A percentile compares a stretch with the other conserved stretches of the same genome.
Conservation (phyloP, 108 stramenopile genomes). For the Ochromonas danica region DNA sequence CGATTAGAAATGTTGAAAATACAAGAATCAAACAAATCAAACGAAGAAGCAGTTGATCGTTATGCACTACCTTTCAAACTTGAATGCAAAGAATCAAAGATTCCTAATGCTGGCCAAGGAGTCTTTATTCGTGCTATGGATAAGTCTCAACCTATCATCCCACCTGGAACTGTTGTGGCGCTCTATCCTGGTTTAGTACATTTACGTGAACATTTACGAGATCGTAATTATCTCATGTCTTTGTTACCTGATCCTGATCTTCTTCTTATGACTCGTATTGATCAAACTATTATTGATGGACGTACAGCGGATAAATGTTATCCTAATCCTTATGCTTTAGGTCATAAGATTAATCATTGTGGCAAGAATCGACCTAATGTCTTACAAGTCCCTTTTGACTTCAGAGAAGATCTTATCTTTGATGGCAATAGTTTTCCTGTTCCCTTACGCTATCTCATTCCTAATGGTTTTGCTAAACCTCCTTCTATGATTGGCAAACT, state of each 20-base stretch:
- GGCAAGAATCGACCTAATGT: not conserved
- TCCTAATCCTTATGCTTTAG: constrained; percentile 1
- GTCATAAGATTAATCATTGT: constrained; percentile 11
- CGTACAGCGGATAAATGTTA: not conserved
- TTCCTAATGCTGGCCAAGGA: not conserved
- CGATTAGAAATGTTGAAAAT: no score
- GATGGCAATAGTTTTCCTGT: not conserved
- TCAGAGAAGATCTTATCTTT: not conserved
- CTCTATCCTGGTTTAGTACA: constrained; percentile 12
- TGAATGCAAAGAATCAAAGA: not conserved
- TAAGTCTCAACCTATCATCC: not conserved
- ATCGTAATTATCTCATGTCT: not conserved
- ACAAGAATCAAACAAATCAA: no score
- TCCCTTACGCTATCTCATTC: not conserved
- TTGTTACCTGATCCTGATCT: constrained; percentile 4
- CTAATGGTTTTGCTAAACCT: constrained; percentile 1
- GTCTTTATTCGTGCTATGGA: not conserved
- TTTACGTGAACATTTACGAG: not conserved
- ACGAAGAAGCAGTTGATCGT: no score
- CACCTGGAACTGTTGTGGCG: not conserved
- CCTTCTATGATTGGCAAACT: not conserved
- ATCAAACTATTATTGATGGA: constrained; percentile 6
- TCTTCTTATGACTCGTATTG: not conserved
- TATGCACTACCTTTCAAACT: not conserved
- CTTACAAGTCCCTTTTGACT: not conserved